Conservation (phyloP, 331 rosid genomes). For the Acacia concinna region DNA sequence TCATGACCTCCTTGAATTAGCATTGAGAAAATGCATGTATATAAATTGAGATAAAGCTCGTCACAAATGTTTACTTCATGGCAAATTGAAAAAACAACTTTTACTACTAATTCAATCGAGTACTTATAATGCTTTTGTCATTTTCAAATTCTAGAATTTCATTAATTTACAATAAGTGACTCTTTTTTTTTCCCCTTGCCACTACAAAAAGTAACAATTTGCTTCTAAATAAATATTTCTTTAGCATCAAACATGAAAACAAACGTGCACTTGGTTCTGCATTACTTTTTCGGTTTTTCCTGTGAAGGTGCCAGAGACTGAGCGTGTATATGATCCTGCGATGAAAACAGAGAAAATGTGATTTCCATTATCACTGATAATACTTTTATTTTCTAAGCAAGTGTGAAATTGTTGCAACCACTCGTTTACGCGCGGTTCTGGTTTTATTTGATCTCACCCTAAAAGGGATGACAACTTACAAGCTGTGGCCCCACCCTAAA, state of each 20-base stretch:
- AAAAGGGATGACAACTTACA: not conserved
- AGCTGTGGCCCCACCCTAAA: not conserved
- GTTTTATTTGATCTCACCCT: not conserved
- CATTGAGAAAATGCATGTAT: too few relatives aligned
- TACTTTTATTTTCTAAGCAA: not conserved
- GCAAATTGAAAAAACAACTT: too few relatives aligned
- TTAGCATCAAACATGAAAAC: not conserved
- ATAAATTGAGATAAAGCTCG: too few relatives aligned
- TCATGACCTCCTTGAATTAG: too few relatives aligned
- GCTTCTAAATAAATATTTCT: not conserved
- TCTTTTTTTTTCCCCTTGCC: too few relatives aligned
- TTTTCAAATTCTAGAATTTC: too few relatives aligned
- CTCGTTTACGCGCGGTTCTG: not conserved
- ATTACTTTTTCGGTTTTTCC: not conserved
- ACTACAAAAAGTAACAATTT: too few relatives aligned
- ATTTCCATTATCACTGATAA: not conserved
- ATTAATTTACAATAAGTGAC: too few relatives aligned
- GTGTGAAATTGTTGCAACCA: conserved; percentile 13
- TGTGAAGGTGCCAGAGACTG: not conserved
- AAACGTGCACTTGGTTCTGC: not conserved
- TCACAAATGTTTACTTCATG: too few relatives aligned
- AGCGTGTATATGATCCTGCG: not conserved
- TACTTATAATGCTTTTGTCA: too few relatives aligned
- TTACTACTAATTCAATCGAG: too few relatives aligned
- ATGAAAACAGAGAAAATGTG: not conserved